These are phyloP conservation scores for Henckelia pumila DNA, from an alignment of 257 asterid species.

Conservation along the genomic window DNA sequence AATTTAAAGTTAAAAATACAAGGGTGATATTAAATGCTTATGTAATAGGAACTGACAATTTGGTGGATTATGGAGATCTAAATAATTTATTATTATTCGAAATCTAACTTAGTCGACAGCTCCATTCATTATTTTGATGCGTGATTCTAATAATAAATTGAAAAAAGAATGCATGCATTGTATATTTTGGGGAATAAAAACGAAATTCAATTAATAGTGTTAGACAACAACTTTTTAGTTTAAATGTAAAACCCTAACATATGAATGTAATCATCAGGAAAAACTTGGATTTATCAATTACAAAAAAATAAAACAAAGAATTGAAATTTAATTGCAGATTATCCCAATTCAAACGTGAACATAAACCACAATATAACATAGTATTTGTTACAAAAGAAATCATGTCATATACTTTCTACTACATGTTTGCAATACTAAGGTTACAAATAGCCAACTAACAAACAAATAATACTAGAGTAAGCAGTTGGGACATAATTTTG, in stretches of 20 bases:
- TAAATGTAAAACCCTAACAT: too few relatives aligned
- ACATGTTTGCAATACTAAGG: constrained; percentile 27
- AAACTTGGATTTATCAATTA: too few relatives aligned
- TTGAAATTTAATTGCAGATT: constrained; percentile 34
- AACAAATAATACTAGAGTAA: constrained; percentile 33
- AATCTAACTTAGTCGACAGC: background rate
- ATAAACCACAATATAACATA: constrained; percentile 34
- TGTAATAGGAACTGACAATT: background rate
- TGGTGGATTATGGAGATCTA: background rate
- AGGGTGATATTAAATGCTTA: background rate
- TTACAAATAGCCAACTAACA: constrained; percentile 31
- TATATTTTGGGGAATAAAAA: background rate
- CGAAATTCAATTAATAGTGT: background rate
- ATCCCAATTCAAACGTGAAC: constrained; percentile 33
- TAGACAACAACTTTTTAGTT: too few relatives aligned
- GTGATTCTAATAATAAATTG: too few relatives aligned
- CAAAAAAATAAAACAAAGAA: background rate
- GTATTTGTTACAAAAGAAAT: constrained; percentile 19
- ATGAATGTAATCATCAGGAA: too few relatives aligned
- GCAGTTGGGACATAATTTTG: constrained; percentile 33
- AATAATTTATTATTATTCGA: too few relatives aligned
- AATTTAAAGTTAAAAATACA: background rate
- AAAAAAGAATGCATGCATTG: too few relatives aligned
- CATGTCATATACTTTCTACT: constrained; percentile 20
- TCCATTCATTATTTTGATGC: background rate